Evolutionary conservation across 2,329 filamentous ascomycete species (phyloP), one percentile per base, ranked within the genome.

Genomic region (Simplicillium aogashimaense): DNA sequence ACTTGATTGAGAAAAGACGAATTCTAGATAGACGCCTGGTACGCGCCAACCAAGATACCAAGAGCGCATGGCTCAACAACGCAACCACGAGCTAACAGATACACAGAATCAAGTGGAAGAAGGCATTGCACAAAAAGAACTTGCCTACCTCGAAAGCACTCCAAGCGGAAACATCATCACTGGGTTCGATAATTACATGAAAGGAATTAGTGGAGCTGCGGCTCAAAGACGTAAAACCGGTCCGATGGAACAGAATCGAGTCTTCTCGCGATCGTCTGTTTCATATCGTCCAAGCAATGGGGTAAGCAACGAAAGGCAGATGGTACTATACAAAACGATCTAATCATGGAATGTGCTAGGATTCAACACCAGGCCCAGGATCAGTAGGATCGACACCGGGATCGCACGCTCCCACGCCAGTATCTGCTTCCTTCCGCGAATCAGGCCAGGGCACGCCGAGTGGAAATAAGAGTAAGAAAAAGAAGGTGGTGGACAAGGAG

Each of bases 181-280:
- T 37, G 92, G 92, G 16, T 98, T 98, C 61, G 92, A 98, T 61
- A 94, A 88, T 58, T 98, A 97, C 66, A 94, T 95, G 69, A 98
- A 98, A 63, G 89, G 86, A 40, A 75, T 74, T 14, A 74, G 76
- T 8, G 76, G 78, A n/a, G 69, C 72, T 2, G 72, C 73, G 4
- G 72, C 79, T 10, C 70, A 77, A 49, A 70, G 83, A 54, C 75
- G 80, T 53, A 76, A 83, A 58, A 70, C 74, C 17, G 74, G 75
- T 5, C 66, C 82, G 37, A 71, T 70, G 45, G 85, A 89, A 39
- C 72, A 76, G 50, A 84, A 87, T 56, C 72, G 83, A 47, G 81
- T 90, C 40, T 90, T 90, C 59, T 77, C 78, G 43, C 65, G 71
- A 48, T 76, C 76, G 14, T 76, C 78, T n/a, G 67, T 80, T 31